These are phyloP conservation scores for Mucor lusitanicus DNA, from an alignment of 371 early-diverging fungal genomes.

Conservation along the genomic window DNA sequence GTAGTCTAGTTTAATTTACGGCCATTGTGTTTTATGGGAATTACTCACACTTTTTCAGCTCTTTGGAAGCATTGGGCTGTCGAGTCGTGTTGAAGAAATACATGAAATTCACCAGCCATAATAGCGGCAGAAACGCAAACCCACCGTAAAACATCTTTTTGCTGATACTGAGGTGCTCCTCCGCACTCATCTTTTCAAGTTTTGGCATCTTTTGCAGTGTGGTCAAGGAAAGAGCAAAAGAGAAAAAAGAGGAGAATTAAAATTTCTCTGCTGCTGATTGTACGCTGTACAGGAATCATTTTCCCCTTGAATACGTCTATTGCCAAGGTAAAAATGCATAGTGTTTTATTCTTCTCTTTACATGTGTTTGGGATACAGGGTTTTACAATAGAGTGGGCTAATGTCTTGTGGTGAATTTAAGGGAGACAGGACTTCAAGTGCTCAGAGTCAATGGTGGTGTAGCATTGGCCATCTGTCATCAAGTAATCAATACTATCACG, in stretches of 20 bases:
- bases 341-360: not conserved
- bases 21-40: not conserved
- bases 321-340: not conserved
- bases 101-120: conserved; percentile 65
- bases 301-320: not conserved
- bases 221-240: not conserved
- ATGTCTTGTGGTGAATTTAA: not conserved
- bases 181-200: conserved; percentile 51
- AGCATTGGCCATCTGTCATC: conserved; percentile 63
- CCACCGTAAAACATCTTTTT: conserved; percentile 66
- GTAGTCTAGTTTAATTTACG: not conserved
- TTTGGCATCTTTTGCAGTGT: conserved; percentile 52
- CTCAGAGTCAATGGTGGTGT: conserved; percentile 65
- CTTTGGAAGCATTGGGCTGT: conserved; percentile 37
- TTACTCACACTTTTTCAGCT: conserved; percentile 52
- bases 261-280: not conserved
- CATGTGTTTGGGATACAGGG: not conserved
- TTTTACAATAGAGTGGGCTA: too few species aligned
- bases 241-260: not conserved
- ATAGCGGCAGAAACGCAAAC: conserved; percentile 58
- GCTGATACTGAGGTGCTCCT: conserved; percentile 56
- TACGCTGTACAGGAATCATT: not conserved
- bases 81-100: conserved; percentile 51
- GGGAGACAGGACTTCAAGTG: conserved; percentile 51
- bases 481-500: conserved; percentile 55